phyloP scores from a whole-genome alignment of 176 grass and related monocot genomes.

The Oryza meridionalis region DNA sequence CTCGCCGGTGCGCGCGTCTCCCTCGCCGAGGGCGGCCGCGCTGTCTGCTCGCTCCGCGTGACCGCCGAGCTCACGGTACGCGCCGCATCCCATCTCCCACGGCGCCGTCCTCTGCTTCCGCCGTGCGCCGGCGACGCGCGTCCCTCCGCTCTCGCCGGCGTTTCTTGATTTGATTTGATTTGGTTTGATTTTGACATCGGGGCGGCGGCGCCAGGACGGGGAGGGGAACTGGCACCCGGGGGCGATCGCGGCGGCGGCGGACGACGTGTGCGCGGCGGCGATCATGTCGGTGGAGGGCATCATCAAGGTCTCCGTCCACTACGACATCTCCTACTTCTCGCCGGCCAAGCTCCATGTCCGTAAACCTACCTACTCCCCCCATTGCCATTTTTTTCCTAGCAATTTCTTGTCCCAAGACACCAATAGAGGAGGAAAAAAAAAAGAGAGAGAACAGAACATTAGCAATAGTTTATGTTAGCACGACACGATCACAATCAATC shows the following conservation, averaged over 20 bases:
- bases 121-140: not conserved
- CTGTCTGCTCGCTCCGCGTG: conserved; percentile 65
- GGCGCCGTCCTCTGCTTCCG: too few species aligned
- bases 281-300: conserved; percentile 75
- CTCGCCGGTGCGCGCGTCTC: conserved; percentile 59
- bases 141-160: not conserved
- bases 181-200: too few species aligned
- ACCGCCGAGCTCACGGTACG: conserved; percentile 65
- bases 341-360: conserved; percentile 66
- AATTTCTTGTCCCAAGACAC: not conserved
- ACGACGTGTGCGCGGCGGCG: conserved; percentile 82
- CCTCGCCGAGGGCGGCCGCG: conserved; percentile 42
- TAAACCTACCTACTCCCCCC: not conserved
- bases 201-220: conserved; percentile 44
- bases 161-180: not conserved
- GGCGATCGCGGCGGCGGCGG: conserved; percentile 63
- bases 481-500: not conserved
- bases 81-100: not conserved
- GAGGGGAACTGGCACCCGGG: conserved; percentile 86
- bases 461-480: not conserved
- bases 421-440: not conserved
- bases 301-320: conserved; percentile 80
- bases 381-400: not conserved
- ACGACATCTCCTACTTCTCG: conserved; percentile 69
- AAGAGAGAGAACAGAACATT: not conserved